Percentiles rank a stretch among this genome's conserved stretches.
Evolutionary conservation across 306 rosid species (phyloP).

Genomic region (Cucumis sativus): DNA sequence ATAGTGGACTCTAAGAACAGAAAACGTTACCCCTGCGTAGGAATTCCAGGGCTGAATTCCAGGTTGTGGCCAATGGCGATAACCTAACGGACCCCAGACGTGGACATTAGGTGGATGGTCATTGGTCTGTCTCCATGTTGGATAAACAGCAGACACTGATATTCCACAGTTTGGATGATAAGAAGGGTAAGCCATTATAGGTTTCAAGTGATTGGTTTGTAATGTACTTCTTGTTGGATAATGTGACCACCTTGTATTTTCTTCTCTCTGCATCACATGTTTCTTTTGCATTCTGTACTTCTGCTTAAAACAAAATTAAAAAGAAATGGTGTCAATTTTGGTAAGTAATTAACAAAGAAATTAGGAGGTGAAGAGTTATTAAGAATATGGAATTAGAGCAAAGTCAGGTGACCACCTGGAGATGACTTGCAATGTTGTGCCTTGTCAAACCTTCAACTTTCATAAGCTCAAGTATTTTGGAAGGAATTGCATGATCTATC

Average conservation of each 20-base stretch:
- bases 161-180: slow-evolving; percentile 43
- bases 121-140: slow-evolving; percentile 59
- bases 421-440: slow-evolving; percentile 98
- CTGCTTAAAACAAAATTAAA: slow-evolving; percentile 20
- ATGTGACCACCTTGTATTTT: slow-evolving; percentile 44
- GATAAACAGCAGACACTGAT: slow-evolving; percentile 45
- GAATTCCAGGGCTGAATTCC: slow-evolving; percentile 62
- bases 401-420: slow-evolving; percentile 53
- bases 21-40: slow-evolving; percentile 45
- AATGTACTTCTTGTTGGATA: slow-evolving; percentile 32
- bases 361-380: neutral
- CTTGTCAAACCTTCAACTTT: slow-evolving; percentile 80
- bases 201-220: slow-evolving; percentile 50
- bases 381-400: neutral
- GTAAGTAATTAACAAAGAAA: neutral
- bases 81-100: slow-evolving; percentile 43
- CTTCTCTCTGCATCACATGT: slow-evolving; percentile 57
- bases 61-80: slow-evolving; percentile 48
- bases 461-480: slow-evolving; percentile 91
- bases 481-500: slow-evolving; percentile 93
- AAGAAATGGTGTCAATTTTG: neutral
- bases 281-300: slow-evolving; percentile 82
- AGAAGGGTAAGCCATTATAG: slow-evolving; percentile 61
- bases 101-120: slow-evolving; percentile 29
- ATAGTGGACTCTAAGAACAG: neutral